Base-by-base conservation (phyloP, 345 rosid species). In the Rhodamnia rubescens region DNA sequence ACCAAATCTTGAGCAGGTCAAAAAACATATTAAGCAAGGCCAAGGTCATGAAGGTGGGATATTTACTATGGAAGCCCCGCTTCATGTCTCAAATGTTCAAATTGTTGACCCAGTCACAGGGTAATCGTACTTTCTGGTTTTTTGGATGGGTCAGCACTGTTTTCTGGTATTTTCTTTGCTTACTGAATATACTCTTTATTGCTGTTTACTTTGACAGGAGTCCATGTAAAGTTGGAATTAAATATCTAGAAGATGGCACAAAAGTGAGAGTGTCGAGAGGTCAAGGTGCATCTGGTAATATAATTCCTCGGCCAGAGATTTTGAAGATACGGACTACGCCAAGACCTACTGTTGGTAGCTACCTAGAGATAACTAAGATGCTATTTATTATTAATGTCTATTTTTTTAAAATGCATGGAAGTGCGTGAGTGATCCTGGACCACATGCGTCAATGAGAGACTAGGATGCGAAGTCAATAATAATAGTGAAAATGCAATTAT, bases 181-280 rank as follows among this genome's bases (percentile, higher is more conserved):
- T 53, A 36, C 36, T 36, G 26, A 16, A 2, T 69, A 20, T 36
- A 2, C 47, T 36, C 3, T 36, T 36, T 36, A 36, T 69, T 69
- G 47, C 42, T 80, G 11, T 42, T 56, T 15, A 32, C 64, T 81
- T 59, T 84, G 54, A 51, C 54, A 96, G 99, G 92, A 94, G 85
- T 81, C 99, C 99, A 49, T 93, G 97, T 86, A 98, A 98, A 90
- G 93, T 98, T 74, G 99, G 99, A 84, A 82, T 83, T 42, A 93
- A 85, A 89, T 98, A 95, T 87, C 91, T 98, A 58, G 99, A 96
- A 90, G 99, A 98, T 89, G 99, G 99, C 85, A 96, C 98, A 27
- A 98, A 98, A 90, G 99, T 98, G 56, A 94, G 99, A 95, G 94
- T 95, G 51, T 90, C 99, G 12, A 94, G 98, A 92, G 99, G 99